Conservation (phyloP, 306 rosid genomes). For the Prunus campanulata region DNA sequence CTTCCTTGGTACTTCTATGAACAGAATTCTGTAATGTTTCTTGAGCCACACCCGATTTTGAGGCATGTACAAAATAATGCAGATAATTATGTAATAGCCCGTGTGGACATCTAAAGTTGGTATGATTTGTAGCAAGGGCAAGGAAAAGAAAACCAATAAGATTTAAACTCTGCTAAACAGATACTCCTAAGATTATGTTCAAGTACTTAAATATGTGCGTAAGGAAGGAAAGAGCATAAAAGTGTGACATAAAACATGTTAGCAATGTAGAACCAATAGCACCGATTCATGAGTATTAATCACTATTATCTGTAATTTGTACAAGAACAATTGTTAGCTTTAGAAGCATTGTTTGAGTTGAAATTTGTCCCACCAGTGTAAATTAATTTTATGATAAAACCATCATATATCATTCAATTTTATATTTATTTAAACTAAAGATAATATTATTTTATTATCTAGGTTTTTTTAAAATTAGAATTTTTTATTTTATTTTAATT, state of each 20-base stretch:
- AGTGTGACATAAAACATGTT: too few relatives aligned
- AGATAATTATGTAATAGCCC: neutral
- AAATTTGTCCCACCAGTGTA: neutral
- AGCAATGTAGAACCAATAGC: neutral
- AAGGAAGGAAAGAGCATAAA: too few relatives aligned
- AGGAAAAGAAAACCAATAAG: neutral
- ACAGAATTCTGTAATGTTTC: constrained; percentile 50
- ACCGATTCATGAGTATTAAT: neutral
- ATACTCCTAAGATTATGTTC: neutral
- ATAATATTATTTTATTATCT: too few relatives aligned
- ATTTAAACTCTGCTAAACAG: neutral
- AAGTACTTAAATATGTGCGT: neutral
- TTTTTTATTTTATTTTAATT: too few relatives aligned
- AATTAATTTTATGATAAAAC: too few relatives aligned
- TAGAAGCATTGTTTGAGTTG: neutral
- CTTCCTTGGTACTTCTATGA: constrained; percentile 68
- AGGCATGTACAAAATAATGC: constrained; percentile 37
- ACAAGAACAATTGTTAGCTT: neutral
- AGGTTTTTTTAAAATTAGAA: too few relatives aligned
- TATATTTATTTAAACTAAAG: too few relatives aligned
- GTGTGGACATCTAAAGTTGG: neutral
- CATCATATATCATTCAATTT: too few relatives aligned
- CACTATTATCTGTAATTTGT: neutral
- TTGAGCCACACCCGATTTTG: constrained; percentile 60
- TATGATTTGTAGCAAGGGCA: neutral